Percentiles rank a stretch among this genome's conserved stretches.
These are phyloP conservation scores for Suhomyces wounanorum DNA, from an alignment of 1,139 yeast species.

Conservation along the genomic window DNA sequence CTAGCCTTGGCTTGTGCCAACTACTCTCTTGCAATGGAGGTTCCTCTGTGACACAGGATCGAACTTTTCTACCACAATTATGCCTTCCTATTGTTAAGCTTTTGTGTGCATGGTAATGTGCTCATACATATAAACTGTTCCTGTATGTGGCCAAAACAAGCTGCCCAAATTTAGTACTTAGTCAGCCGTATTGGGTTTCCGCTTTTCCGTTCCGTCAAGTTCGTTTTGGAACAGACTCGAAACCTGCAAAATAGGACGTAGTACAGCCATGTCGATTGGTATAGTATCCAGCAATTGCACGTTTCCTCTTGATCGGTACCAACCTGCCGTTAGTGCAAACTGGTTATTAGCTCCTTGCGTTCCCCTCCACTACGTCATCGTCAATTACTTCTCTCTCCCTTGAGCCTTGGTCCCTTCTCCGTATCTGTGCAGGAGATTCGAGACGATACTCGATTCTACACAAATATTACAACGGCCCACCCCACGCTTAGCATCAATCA, in stretches of 20 bases:
- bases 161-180: not conserved
- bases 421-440: not conserved
- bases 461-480: not conserved
- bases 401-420: not conserved
- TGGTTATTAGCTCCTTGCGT: not conserved
- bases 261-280: no score
- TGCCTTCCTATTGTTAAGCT: no score
- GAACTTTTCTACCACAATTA: no score
- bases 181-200: not conserved
- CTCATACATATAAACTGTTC: no score
- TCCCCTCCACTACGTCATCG: not conserved
- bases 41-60: no score
- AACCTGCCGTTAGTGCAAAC: not conserved
- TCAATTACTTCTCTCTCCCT: not conserved
- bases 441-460: not conserved
- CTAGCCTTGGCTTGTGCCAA: no score
- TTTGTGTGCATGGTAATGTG: not conserved
- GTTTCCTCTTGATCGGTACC: not conserved
- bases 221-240: not conserved
- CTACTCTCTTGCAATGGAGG: no score
- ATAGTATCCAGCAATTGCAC: no score
- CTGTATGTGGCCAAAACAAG: not conserved
- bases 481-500: not conserved
- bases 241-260: not conserved
- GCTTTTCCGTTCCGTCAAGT: not conserved